Conservation (phyloP, 2,329 filamentous ascomycete species). For the Cadophora gregata region DNA sequence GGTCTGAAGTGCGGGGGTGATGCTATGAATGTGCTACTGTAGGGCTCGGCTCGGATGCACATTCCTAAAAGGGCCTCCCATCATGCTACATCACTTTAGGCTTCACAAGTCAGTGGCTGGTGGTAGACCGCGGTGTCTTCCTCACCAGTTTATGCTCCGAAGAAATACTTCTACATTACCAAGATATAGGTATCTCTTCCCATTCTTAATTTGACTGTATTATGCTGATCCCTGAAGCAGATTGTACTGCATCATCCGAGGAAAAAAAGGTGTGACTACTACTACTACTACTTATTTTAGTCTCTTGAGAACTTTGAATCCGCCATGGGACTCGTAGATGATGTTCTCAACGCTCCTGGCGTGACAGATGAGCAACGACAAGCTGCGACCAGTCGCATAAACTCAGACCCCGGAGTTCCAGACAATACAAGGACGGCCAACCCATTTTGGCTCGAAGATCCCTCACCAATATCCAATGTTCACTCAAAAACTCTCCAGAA, state of each 20-base stretch:
- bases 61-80: neutral
- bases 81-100: neutral
- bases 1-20: neutral
- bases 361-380: neutral
- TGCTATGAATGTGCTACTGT: neutral
- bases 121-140: too few species aligned
- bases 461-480: constrained; percentile 14
- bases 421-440: constrained; percentile 37
- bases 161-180: neutral
- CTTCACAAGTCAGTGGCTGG: neutral
- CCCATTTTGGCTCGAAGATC: constrained; percentile 42
- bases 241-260: neutral
- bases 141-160: neutral
- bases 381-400: neutral
- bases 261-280: neutral
- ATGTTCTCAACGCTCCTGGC: neutral
- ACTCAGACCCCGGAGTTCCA: constrained; percentile 2
- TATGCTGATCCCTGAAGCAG: neutral
- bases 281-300: neutral
- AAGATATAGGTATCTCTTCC: neutral
- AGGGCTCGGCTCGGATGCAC: neutral
- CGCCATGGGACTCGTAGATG: neutral
- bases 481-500: neutral
- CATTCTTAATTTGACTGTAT: neutral
- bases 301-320: neutral